Conservation (phyloP, 305 asterid species). For the Rubia tinctorum region DNA sequence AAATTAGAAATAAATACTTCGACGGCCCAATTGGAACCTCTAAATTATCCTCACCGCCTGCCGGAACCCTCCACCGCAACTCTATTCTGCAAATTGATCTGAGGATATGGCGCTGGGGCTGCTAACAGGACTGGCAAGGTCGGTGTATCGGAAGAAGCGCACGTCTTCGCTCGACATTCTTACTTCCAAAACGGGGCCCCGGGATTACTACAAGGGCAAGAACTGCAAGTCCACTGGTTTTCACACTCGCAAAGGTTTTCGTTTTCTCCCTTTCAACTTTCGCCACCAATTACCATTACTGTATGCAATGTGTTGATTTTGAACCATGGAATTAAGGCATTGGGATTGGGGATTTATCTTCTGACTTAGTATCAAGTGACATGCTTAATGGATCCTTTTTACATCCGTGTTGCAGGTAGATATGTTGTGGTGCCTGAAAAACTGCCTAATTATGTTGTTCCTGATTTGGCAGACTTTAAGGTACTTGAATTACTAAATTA, state of each 20-base stretch:
- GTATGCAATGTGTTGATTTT: background rate
- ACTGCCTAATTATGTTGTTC: constrained; percentile 81
- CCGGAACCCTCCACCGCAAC: background rate
- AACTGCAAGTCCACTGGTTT: constrained; percentile 88
- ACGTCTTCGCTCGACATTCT: constrained; percentile 74
- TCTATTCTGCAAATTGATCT: background rate
- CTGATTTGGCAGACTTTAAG: constrained; percentile 81
- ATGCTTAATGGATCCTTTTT: background rate
- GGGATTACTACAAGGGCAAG: constrained; percentile 75
- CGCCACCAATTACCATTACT: no score
- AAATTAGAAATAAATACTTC: no score
- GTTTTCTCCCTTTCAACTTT: background rate
- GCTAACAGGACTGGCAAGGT: constrained; percentile 64
- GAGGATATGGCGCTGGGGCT: constrained; percentile 67
- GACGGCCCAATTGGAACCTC: background rate
- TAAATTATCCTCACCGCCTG: background rate
- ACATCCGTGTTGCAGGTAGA: constrained; percentile 50
- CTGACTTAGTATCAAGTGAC: background rate
- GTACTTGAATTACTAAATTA: constrained; percentile 26
- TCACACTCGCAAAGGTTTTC: constrained; percentile 80
- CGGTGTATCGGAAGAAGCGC: constrained; percentile 60
- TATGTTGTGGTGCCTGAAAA: constrained; percentile 74
- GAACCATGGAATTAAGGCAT: no score
- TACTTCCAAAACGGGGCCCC: constrained; percentile 56
- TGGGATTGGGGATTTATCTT: no score